Conservation (phyloP, 2,329 filamentous ascomycete genomes). For the Colletotrichum phormii region DNA sequence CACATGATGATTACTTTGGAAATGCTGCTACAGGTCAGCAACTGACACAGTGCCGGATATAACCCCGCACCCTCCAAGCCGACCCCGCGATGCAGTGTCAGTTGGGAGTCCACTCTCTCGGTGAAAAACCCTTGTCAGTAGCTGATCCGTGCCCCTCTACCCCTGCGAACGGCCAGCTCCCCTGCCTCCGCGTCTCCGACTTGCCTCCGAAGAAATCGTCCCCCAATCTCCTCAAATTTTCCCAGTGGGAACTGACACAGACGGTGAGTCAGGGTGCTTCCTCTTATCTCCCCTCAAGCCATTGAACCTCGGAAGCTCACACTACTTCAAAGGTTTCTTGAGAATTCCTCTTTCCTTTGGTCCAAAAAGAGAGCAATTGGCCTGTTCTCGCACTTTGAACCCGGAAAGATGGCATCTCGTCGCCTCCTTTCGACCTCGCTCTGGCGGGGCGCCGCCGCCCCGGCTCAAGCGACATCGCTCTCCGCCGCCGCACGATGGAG, state of each 20-base stretch:
- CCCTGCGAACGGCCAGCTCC: slow-evolving; percentile 30
- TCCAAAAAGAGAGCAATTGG: slow-evolving; percentile 35
- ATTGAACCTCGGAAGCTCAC: slow-evolving; percentile 24
- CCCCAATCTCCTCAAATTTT: slow-evolving; percentile 37
- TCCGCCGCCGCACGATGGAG: slow-evolving; percentile 37
- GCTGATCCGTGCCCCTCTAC: slow-evolving; percentile 32
- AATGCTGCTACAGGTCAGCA: slow-evolving; percentile 1
- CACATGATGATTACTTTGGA: slow-evolving; percentile 11
- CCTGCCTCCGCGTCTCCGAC: slow-evolving; percentile 35
- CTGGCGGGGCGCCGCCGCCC: slow-evolving; percentile 47
- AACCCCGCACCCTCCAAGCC: slow-evolving; percentile 31
- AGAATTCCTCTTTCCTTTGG: slow-evolving; percentile 30
- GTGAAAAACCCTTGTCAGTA: slow-evolving; percentile 27
- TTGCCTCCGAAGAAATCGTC: slow-evolving; percentile 33
- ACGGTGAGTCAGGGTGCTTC: slow-evolving; percentile 32
- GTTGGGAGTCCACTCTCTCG: slow-evolving; percentile 22
- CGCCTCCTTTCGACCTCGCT: slow-evolving; percentile 55
- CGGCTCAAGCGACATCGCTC: slow-evolving; percentile 38
- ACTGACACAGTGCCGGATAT: slow-evolving; percentile 26
- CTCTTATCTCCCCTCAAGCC: slow-evolving; percentile 16
- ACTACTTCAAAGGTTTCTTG: slow-evolving; percentile 18
- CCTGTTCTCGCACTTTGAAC: slow-evolving; percentile 37
- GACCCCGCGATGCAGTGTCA: slow-evolving; percentile 34
- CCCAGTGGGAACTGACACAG: slow-evolving; percentile 33
- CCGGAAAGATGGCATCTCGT: slow-evolving; percentile 56